Conservation (phyloP, 2,329 filamentous ascomycete genomes). For the Xylariales sp. region DNA sequence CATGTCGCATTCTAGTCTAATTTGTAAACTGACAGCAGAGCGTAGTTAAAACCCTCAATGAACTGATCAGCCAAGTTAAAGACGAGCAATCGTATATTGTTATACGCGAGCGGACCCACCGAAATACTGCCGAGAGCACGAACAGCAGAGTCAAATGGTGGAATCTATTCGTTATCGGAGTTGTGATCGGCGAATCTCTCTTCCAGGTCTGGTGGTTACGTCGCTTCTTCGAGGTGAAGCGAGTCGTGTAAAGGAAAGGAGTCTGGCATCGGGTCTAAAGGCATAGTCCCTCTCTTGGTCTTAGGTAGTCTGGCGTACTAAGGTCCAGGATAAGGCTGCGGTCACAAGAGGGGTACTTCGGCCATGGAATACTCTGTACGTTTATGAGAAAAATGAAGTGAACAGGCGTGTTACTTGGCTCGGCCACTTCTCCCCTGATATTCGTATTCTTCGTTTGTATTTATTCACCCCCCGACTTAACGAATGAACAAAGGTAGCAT, state of each 20-base stretch:
- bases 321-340: slow-evolving; percentile 40
- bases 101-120: slow-evolving; percentile 91
- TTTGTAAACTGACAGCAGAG: slow-evolving; percentile 16
- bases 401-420: slow-evolving; percentile 34
- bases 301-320: slow-evolving; percentile 44
- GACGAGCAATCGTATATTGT: slow-evolving; percentile 99
- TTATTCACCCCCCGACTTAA: not conserved
- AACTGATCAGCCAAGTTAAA: slow-evolving; percentile 90
- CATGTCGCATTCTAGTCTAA: not conserved
- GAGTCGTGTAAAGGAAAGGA: slow-evolving; percentile 64
- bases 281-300: slow-evolving; percentile 30
- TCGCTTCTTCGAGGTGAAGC: slow-evolving; percentile 92
- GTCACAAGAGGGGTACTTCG: slow-evolving; percentile 34
- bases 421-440: not conserved
- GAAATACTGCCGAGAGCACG: slow-evolving; percentile 98
- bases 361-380: slow-evolving; percentile 38
- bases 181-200: slow-evolving; percentile 89
- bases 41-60: slow-evolving; percentile 83
- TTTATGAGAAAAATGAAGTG: slow-evolving; percentile 39
- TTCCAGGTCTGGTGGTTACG: slow-evolving; percentile 99
- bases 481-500: not conserved
- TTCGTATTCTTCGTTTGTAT: not conserved
- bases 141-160: slow-evolving; percentile 99
- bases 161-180: slow-evolving; percentile 94
- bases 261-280: slow-evolving; percentile 5